Base-by-base conservation (phyloP, 768 basidiomycete genomes). In the Rhizopogon sp. region DNA sequence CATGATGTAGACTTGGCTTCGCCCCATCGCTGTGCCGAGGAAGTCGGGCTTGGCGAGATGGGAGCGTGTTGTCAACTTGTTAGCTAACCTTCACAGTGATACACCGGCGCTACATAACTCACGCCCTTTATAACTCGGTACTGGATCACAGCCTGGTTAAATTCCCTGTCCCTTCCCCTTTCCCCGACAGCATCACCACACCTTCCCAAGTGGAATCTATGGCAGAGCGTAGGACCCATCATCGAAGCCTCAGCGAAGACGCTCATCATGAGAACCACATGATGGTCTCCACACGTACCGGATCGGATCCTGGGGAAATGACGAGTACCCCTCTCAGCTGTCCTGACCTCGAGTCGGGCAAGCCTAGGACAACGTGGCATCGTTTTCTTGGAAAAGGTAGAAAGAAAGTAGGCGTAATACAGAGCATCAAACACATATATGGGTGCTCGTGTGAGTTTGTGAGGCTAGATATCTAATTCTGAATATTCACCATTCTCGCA, bases 381-480 rank as follows among this genome's bases (percentile, higher is more conserved):
- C 59, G 59, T 17, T 58, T 60, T 46, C 7, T 45, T 16, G 64
- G 68, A 4, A 61, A 62, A 43, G 80, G 79, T 7, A 80, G 74
- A 65, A 63, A 58, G 55, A 73, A 74, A 17, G 65, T 81, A 33
- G 76, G 79, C 0, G 62, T 79, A 7, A 35, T 60, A 28, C 64
- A 75, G 60, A 83, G 79, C 59, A 56, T 82, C 44, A 71, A 69
- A 33, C 75, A 74, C 3, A 72, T 84, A 43, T 66, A 66, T 3
- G 66, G 74, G n/a, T 81, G 79, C 16, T 84, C 83, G 0, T 84
- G 84, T 84, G 59, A 37, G 78, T 69, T 8, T 60, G 16, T 7
- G 44, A 11, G 5, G 31, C 41, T 43, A 10, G 49, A 22, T 51
- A 52, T 29, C 39, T 46, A 33, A 31, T 50, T 22, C 29, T 43